These are phyloP conservation scores for Lojkania enalia DNA, from an alignment of 2,329 filamentous ascomycete species.

Conservation along the genomic window DNA sequence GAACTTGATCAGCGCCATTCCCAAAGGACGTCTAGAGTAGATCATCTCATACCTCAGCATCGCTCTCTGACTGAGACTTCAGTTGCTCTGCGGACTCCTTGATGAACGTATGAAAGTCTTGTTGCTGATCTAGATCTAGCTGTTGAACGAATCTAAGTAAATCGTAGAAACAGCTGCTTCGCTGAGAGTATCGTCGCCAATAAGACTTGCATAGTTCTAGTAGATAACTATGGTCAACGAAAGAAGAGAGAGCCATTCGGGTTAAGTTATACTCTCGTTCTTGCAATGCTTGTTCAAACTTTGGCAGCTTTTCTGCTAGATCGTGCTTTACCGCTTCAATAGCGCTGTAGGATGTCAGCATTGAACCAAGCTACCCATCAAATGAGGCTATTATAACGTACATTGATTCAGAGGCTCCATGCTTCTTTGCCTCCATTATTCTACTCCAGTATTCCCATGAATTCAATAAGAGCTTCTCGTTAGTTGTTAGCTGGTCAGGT, in stretches of 20 bases:
- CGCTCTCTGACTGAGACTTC: not conserved
- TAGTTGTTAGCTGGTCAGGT: too few species aligned
- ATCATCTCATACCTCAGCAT: constrained; percentile 6
- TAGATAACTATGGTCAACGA: not conserved
- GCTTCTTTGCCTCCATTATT: too few species aligned
- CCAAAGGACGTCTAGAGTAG: not conserved
- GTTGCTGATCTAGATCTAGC: constrained; percentile 16
- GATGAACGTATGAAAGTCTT: constrained; percentile 22
- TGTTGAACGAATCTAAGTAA: constrained; percentile 27
- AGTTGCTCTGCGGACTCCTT: constrained; percentile 5
- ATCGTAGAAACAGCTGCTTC: constrained; percentile 34
- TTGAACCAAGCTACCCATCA: too few species aligned
- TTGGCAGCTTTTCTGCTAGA: too few species aligned
- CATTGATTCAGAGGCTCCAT: too few species aligned
- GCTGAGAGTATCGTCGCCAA: constrained; percentile 23
- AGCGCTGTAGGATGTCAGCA: too few species aligned
- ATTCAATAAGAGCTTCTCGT: too few species aligned
- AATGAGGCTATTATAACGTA: too few species aligned
- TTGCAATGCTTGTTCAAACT: too few species aligned
- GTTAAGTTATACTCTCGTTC: constrained; percentile 8
- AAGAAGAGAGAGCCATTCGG: constrained; percentile 1
- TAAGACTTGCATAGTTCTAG: constrained; percentile 24
- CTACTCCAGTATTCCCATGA: too few species aligned
- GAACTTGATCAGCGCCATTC: not conserved
- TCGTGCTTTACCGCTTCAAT: too few species aligned